Percentiles rank a stretch among this genome's conserved stretches.
Conservation (phyloP, 164 flowering plant species). For the Cinnamomum chago region DNA sequence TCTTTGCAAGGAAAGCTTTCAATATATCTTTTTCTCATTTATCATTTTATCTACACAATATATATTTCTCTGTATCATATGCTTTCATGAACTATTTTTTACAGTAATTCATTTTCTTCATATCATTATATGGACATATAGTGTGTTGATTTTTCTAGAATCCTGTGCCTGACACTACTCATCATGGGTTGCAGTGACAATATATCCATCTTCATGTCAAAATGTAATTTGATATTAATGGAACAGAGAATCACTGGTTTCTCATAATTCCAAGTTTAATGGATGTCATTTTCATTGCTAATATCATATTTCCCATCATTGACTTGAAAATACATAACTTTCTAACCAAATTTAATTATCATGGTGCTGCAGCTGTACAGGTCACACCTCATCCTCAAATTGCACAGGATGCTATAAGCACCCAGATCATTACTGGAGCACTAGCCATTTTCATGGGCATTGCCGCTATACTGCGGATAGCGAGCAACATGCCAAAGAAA, state of each 20-base stretch:
- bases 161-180: no score
- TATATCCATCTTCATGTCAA: no score
- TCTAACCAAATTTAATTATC: not conserved
- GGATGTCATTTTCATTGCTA: not conserved
- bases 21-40: no score
- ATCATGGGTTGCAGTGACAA: no score
- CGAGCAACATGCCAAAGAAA: constrained; percentile 39
- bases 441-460: constrained; percentile 63
- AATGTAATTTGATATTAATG: no score
- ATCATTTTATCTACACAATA: no score
- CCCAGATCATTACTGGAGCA: constrained; percentile 36
- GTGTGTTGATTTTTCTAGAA: no score
- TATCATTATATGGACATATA: no score
- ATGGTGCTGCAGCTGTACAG: not conserved
- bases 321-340: not conserved
- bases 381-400: constrained; percentile 3
- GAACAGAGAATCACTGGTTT: not conserved
- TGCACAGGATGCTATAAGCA: constrained; percentile 40
- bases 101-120: no score
- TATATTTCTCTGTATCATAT: no score
- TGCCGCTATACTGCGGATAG: constrained; percentile 38
- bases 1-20: no score
- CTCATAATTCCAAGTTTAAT: not conserved
- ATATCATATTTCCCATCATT: not conserved
- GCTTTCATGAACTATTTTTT: no score